These are phyloP conservation scores for Jatropha podagrica DNA, from an alignment of 441 rosid species.

Conservation along the genomic window DNA sequence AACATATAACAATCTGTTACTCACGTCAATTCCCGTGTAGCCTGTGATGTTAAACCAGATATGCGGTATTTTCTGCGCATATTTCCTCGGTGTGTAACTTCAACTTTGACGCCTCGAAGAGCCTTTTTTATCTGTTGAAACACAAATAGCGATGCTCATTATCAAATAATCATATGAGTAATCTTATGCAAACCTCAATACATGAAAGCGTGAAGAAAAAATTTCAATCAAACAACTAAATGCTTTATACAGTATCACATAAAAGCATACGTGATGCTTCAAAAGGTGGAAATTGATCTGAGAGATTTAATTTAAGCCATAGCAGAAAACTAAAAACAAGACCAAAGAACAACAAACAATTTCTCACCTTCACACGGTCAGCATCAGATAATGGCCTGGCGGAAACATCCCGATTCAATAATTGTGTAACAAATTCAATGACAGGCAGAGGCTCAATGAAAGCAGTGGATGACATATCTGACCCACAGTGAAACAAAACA, in stretches of 20 bases:
- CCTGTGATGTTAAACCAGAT: conserved; percentile 84
- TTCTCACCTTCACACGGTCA: conserved; percentile 82
- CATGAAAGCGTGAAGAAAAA: background rate
- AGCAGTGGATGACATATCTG: conserved; percentile 97
- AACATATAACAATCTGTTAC: conserved; percentile 26
- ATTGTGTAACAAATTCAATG: conserved; percentile 63
- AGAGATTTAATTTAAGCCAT: background rate
- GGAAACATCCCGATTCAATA: conserved; percentile 66
- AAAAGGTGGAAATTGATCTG: background rate
- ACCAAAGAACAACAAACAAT: background rate
- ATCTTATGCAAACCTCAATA: background rate
- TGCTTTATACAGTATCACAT: background rate
- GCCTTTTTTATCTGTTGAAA: conserved; percentile 81
- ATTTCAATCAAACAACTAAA: background rate
- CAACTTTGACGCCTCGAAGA: conserved; percentile 91
- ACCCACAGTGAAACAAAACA: background rate
- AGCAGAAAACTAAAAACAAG: background rate
- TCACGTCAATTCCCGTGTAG: conserved; percentile 89
- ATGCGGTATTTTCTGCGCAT: conserved; percentile 97
- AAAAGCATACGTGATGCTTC: background rate
- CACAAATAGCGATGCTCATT: conserved; percentile 13
- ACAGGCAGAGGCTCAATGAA: conserved; percentile 89
- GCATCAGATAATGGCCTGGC: conserved; percentile 82
- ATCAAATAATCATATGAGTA: background rate
- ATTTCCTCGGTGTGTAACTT: conserved; percentile 93